Evolutionary conservation across 2,329 filamentous ascomycete genomes (phyloP), one percentile per base, ranked within the genome.

Genomic region (Fusarium chlamydosporum): DNA sequence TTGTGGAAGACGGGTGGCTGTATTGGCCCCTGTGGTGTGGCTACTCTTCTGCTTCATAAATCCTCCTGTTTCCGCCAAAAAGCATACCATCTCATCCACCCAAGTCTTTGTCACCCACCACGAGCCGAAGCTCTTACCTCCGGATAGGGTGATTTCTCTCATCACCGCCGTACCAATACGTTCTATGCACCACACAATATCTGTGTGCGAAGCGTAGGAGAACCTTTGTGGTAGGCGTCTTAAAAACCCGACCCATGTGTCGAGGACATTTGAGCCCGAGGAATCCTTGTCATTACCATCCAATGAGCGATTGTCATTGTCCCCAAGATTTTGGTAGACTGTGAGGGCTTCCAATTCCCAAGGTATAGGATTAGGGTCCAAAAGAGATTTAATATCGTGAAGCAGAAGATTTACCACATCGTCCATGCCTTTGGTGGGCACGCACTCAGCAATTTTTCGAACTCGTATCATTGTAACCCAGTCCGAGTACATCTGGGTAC

Each of bases 51-150:
- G 85, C 69, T 85, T 84, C 82, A 97, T 89, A 76, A 97, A 97
- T 0, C 95, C 95, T 51, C 94, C 95, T 73, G 94, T 90, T 74
- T 96, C 93, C 1, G 93, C 93, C 71, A 97, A 84, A 86, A 96
- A 97, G 59, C 91, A 86, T 50, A 94, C 89, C 92, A 97, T 96
- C 81, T 98, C 95, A 75, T 97, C 94, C 53, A 97, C 88, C 85
- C 95, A 98, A 60, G 95, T 94, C 78, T 97, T 97, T 5, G 94
- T 94, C 60, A 97, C 92, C 92, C 92, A 96, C 93, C 93, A 96
- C 7, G 92, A 90, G n/a, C 92, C 91, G 75, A 95, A 96, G 75
- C 91, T 94, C 75, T 90, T 89, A 18, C 91, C 92, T 68, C 92
- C 90, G 40, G 88, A 85, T 51, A 96, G 89, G 1, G 92, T 96